Conservation (phyloP, 139 green algal species). For the Micractinium sp. region DNA sequence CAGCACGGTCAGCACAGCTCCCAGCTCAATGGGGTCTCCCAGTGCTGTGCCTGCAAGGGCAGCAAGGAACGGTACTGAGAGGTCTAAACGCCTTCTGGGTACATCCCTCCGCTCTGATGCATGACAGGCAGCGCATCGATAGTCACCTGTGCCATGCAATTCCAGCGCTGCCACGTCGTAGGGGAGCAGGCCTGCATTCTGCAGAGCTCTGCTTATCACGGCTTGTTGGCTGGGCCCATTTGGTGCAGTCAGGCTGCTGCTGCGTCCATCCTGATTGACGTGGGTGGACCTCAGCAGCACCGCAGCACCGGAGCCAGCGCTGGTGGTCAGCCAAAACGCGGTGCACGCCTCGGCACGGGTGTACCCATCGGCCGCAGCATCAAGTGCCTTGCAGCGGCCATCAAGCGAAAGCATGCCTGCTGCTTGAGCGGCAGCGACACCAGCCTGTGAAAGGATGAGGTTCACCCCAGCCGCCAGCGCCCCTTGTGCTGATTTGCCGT, state of each 20-base stretch:
- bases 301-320: too few species aligned
- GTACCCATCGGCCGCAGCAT: constrained; percentile 69
- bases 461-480: constrained; percentile 44
- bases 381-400: constrained; percentile 69
- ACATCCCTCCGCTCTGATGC: background rate
- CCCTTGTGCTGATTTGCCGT: background rate
- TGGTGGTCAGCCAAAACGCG: background rate
- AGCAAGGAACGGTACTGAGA: background rate
- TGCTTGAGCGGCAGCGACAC: constrained; percentile 25
- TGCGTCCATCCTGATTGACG: constrained; percentile 91
- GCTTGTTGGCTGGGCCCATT: constrained; percentile 78
- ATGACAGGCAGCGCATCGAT: background rate
- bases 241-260: constrained; percentile 81
- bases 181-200: constrained; percentile 15
- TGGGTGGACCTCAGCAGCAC: constrained; percentile 38
- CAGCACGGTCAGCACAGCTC: constrained; percentile 1
- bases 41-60: constrained; percentile 45
- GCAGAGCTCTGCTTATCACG: constrained; percentile 59
- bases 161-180: constrained; percentile 7
- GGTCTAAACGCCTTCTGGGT: background rate
- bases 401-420: constrained; percentile 39
- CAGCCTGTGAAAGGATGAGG: constrained; percentile 41
- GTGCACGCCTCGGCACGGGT: constrained; percentile 47
- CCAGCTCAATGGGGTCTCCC: constrained; percentile 59
- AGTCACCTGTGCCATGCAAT: constrained; percentile 61